A percentile compares a stretch with the other conserved stretches of the same genome.
These are phyloP conservation scores for Metschnikowia corniflorae DNA, from an alignment of 805 yeast genomes.

Conservation along the genomic window DNA sequence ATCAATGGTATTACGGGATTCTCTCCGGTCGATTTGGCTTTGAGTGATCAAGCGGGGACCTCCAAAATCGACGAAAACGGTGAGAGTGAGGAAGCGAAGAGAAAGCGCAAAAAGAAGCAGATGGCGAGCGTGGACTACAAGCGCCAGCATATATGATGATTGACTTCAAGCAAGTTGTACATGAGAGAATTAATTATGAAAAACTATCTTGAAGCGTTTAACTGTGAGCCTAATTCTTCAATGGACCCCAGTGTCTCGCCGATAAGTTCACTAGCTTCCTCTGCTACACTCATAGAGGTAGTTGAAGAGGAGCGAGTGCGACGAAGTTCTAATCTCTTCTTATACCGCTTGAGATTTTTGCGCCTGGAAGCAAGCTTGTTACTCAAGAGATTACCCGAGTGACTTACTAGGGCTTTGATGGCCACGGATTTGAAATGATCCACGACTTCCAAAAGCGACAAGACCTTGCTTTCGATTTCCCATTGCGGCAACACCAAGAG, in stretches of 20 bases:
- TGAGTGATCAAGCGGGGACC: constrained; percentile 44
- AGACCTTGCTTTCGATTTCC: constrained; percentile 25
- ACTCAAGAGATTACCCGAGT: constrained; percentile 32
- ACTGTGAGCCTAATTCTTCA: too few species aligned
- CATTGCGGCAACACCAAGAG: constrained; percentile 33
- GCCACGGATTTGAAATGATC: constrained; percentile 30
- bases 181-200: too few species aligned
- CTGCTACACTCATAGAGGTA: too few species aligned
- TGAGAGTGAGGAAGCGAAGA: constrained; percentile 36
- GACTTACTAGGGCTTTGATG: constrained; percentile 31
- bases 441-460: constrained; percentile 37
- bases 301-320: too few species aligned
- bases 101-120: constrained; percentile 37
- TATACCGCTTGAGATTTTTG: constrained; percentile 5
- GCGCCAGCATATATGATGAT: constrained; percentile 31
- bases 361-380: constrained; percentile 27
- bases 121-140: constrained; percentile 32
- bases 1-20: constrained; percentile 75
- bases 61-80: constrained; percentile 41
- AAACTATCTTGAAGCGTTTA: too few species aligned
- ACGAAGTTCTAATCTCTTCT: background rate
- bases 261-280: too few species aligned
- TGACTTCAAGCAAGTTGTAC: too few species aligned
- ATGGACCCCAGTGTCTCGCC: too few species aligned
- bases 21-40: constrained; percentile 63